Evolutionary conservation across 805 yeast species (phyloP).

Genomic region (Kazachstania psychrophila): DNA sequence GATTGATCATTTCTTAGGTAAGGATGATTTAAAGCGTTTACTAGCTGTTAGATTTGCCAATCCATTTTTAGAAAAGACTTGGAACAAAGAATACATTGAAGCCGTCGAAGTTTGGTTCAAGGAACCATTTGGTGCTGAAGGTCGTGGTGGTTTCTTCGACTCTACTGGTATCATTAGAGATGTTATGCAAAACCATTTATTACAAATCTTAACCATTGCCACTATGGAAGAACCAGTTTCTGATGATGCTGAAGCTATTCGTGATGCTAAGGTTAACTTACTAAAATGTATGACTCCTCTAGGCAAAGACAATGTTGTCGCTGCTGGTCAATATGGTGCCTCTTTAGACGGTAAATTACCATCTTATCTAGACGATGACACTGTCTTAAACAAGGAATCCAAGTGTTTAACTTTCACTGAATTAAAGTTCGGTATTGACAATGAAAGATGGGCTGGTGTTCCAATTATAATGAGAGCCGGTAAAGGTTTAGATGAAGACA

Average conservation of each 20-base stretch:
- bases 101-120: constrained; percentile 85
- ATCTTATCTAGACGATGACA: constrained; percentile 81
- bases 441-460: constrained; percentile 97
- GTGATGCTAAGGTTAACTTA: constrained; percentile 92
- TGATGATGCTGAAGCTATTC: constrained; percentile 79
- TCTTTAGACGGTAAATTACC: constrained; percentile 86
- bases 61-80: constrained; percentile 72
- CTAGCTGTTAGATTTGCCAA: constrained; percentile 84
- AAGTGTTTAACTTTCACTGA: constrained; percentile 91
- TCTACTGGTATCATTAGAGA: constrained; percentile 90
- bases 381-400: constrained; percentile 63
- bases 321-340: constrained; percentile 73
- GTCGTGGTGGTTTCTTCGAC: constrained; percentile 97
- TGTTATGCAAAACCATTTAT: constrained; percentile 93
- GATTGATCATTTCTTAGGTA: constrained; percentile 94
- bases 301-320: constrained; percentile 50
- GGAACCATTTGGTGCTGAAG: constrained; percentile 96
- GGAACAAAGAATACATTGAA: constrained; percentile 72
- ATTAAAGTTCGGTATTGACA: constrained; percentile 60
- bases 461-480: constrained; percentile 96
- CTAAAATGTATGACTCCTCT: constrained; percentile 69
- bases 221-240: constrained; percentile 93
- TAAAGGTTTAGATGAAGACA: constrained; percentile 84
- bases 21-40: constrained; percentile 93
- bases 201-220: constrained; percentile 81